Percentiles rank a stretch among this genome's conserved stretches.
Evolutionary conservation across 768 basidiomycete genomes (phyloP).

Genomic region (Suillus cothurnatus): DNA sequence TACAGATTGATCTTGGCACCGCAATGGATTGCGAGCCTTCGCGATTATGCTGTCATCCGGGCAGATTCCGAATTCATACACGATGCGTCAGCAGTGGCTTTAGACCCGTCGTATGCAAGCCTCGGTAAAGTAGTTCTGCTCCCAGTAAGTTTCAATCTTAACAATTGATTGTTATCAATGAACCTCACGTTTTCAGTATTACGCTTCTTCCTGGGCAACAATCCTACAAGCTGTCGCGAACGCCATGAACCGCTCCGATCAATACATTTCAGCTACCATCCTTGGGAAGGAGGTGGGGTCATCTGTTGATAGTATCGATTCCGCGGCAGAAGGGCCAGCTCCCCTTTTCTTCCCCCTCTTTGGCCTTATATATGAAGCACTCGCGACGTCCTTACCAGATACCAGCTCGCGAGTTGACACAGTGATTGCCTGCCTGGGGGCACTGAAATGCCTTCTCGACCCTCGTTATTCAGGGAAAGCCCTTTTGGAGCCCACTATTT

Average conservation of each 20-base stretch:
- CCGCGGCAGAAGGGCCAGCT: conserved; percentile 58
- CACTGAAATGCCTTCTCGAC: conserved; percentile 77
- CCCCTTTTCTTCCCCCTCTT: conserved; percentile 88
- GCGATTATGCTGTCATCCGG: conserved; percentile 91
- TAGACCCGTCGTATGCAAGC: conserved; percentile 85
- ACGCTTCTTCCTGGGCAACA: conserved; percentile 76
- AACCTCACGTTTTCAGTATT: conserved; percentile 61
- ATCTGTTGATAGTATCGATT: conserved; percentile 21
- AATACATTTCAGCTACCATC: conserved; percentile 76
- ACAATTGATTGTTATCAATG: not conserved
- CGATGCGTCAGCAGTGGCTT: conserved; percentile 69
- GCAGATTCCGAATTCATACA: conserved; percentile 87
- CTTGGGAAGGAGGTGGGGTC: conserved; percentile 53
- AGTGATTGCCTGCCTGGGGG: conserved; percentile 66
- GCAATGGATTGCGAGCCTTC: conserved; percentile 85
- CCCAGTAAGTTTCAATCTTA: conserved; percentile 59
- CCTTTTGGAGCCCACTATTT: conserved; percentile 77
- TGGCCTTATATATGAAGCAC: conserved; percentile 91
- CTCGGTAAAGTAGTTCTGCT: conserved; percentile 89
- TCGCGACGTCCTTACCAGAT: conserved; percentile 68
- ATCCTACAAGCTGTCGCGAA: conserved; percentile 86
- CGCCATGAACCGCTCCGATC: conserved; percentile 70
- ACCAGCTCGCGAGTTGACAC: conserved; percentile 48
- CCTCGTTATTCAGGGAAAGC: conserved; percentile 82
- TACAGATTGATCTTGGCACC: conserved; percentile 73